Base-by-base conservation (phyloP, 306 rosid genomes). In the Castanea crenata region DNA sequence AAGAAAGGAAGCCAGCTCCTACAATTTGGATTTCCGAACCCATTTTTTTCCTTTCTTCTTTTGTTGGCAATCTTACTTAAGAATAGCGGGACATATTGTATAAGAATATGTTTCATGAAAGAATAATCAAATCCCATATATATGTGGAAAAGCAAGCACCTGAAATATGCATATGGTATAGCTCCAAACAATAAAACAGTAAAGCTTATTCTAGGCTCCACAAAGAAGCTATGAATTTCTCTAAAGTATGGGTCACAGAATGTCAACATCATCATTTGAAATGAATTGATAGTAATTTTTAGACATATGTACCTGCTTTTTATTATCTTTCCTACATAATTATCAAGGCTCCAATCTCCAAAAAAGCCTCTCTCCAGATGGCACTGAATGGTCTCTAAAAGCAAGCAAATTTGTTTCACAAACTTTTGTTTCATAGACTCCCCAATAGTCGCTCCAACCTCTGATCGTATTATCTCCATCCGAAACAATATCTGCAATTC, bases 401-500 rank as follows among this genome's bases (percentile, higher is more conserved):
- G 90, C 75, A 78, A 83, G 83, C 99, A 95, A 78, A 95, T 91
- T 68, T 95, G 92, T 81, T 91, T 93, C 64, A 91, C 91, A 85
- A 91, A 91, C 89, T 91, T 95, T 76, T 89, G 97, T 76, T 89
- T 95, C 78, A 70, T 59, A 74, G 97, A 82, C 78, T 87, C 99
- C 46, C 78, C 84, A 65, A 93, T 78, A 41, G 76, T 81, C 71
- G 65, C 75, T 82, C 91, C 91, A 81, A 82, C 79, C 78, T 86
- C 90, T 65, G 94, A 94, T 56, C 76, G 91, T 70, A 95, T 85
- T 72, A 95, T 83, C 87, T 95, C 98, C 98, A 91, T 90, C 67
- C 97, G 91, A 82, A 95, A 91, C 58, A 95, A 86, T 72, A 95
- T 89, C 89, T 95, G 99, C 86, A 95, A 83, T 77, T 95, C 99